phyloP scores from a whole-genome alignment of 768 basidiomycete species.

The Mycena filopes region DNA sequence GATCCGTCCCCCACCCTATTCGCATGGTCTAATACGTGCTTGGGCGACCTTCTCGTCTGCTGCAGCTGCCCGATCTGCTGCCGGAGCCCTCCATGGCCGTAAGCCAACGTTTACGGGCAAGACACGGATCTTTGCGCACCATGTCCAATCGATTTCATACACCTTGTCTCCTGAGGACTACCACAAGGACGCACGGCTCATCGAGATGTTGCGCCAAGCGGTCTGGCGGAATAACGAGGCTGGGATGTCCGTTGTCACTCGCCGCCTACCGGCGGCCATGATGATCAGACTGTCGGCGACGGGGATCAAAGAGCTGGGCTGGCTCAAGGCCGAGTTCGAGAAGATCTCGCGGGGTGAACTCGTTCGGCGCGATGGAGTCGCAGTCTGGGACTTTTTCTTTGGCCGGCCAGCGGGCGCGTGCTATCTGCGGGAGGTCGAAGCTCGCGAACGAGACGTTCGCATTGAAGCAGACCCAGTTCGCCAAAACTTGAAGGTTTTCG shows the following conservation, averaged over 20 bases:
- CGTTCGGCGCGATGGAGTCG: constrained; percentile 59
- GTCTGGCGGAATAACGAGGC: constrained; percentile 41
- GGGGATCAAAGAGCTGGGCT: constrained; percentile 59
- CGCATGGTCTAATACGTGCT: constrained; percentile 57
- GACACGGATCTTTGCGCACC: constrained; percentile 59
- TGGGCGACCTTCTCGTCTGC: constrained; percentile 68
- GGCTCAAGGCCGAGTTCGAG: constrained; percentile 70
- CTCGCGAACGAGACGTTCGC: constrained; percentile 48
- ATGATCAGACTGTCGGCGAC: constrained; percentile 62
- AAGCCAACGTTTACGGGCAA: constrained; percentile 57
- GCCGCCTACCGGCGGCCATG: constrained; percentile 36
- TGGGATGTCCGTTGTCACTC: constrained; percentile 39
- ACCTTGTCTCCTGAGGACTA: constrained; percentile 51
- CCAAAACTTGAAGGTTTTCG: constrained; percentile 65
- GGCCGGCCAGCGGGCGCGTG: constrained; percentile 47
- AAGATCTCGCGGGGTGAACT: constrained; percentile 70
- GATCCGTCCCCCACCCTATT: constrained; percentile 61
- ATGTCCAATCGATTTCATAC: constrained; percentile 64
- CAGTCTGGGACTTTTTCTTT: constrained; percentile 77
- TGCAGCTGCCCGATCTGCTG: constrained; percentile 62
- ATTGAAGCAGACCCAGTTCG: constrained; percentile 55
- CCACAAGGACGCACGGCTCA: constrained; percentile 53
- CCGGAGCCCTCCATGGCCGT: constrained; percentile 56
- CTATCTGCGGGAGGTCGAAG: constrained; percentile 60
- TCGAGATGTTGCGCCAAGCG: constrained; percentile 54